Percentiles rank a stretch among this genome's conserved stretches.
These are phyloP conservation scores for Niebla homalea DNA, from an alignment of 495 filamentous ascomycete genomes.

Conservation along the genomic window DNA sequence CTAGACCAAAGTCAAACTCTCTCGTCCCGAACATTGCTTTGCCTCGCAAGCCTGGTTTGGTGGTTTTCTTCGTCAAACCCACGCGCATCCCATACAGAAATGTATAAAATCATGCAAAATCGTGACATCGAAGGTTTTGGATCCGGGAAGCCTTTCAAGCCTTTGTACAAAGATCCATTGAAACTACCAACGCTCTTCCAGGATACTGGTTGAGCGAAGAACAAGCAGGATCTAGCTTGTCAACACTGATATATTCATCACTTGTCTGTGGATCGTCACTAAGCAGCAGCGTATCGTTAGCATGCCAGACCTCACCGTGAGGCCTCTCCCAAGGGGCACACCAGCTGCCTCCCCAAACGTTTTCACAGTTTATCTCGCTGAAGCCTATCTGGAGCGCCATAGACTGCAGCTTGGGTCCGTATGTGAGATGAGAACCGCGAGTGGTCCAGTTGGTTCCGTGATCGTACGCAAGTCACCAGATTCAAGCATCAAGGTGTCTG, in stretches of 20 bases:
- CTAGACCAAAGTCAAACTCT: conserved; percentile 4
- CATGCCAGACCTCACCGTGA: conserved; percentile 30
- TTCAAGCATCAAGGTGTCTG: conserved; percentile 44
- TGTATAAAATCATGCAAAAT: too few species aligned
- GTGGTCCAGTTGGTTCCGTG: conserved; percentile 36
- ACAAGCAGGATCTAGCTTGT: too few species aligned
- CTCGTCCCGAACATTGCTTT: not conserved
- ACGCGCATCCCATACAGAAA: too few species aligned
- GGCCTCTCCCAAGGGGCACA: conserved; percentile 36
- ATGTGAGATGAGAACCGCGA: conserved; percentile 37
- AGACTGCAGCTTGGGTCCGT: conserved; percentile 47
- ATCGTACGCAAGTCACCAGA: conserved; percentile 53
- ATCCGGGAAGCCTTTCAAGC: not conserved
- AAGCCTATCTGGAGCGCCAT: conserved; percentile 45
- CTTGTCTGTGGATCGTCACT: too few species aligned
- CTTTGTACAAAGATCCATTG: not conserved
- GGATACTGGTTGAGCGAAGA: too few species aligned
- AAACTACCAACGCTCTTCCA: not conserved
- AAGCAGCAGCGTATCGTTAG: not conserved
- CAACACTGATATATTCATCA: too few species aligned
- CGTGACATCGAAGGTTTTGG: too few species aligned
- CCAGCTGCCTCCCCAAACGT: conserved; percentile 42
- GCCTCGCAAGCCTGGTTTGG: too few species aligned
- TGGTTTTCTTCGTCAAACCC: too few species aligned
- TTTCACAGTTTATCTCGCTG: conserved; percentile 55